Evolutionary conservation across 1,284 basidiomycete genomes (phyloP).

Genomic region (Moesziomyces aphidis): DNA sequence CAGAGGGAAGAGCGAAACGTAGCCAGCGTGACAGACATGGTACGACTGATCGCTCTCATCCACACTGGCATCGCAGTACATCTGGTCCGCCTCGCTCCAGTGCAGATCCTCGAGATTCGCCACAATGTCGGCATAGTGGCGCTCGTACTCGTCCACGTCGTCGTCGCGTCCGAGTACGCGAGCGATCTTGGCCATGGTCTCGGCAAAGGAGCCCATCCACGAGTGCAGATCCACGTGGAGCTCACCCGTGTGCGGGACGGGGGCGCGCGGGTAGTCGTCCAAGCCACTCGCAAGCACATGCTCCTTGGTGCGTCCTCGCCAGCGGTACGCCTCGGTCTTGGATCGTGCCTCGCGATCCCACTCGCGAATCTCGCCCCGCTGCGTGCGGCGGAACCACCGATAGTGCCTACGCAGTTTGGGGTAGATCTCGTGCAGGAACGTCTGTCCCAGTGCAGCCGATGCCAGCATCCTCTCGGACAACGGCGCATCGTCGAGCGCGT

Average conservation of each 20-base stretch:
- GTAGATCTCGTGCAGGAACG: constrained; percentile 83
- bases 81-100: constrained; percentile 86
- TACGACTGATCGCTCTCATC: constrained; percentile 87
- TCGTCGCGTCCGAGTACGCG: constrained; percentile 78
- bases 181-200: constrained; percentile 63
- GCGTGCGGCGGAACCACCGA: constrained; percentile 93
- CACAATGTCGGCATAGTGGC: constrained; percentile 82
- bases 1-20: constrained; percentile 92
- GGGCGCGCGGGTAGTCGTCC: constrained; percentile 90
- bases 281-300: constrained; percentile 93
- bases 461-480: constrained; percentile 34
- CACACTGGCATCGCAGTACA: constrained; percentile 92
- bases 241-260: constrained; percentile 86
- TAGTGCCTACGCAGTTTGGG: constrained; percentile 86
- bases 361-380: constrained; percentile 85
- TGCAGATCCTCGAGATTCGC: constrained; percentile 92
- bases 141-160: constrained; percentile 79
- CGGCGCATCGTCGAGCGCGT: constrained; percentile 18
- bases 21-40: constrained; percentile 89
- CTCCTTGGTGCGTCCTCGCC: constrained; percentile 86
- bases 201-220: constrained; percentile 84
- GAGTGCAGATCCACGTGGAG: constrained; percentile 90
- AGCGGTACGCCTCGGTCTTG: constrained; percentile 88
- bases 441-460: constrained; percentile 71
- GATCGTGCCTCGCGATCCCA: constrained; percentile 84